phyloP scores from a whole-genome alignment of 1,284 basidiomycete genomes.

The Ceratobasidium sp. region DNA sequence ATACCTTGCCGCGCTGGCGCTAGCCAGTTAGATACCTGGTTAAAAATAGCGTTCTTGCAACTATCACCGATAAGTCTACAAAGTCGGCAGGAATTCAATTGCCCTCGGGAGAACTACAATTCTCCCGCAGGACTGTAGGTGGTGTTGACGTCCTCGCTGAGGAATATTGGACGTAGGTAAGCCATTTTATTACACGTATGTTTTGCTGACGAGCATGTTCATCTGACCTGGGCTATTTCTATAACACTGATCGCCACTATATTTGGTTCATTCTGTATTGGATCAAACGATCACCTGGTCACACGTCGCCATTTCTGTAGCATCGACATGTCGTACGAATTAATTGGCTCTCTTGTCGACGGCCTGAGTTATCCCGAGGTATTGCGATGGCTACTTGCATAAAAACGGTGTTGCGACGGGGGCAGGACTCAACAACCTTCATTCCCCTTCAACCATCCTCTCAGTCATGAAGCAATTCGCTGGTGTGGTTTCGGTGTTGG shows the following conservation, averaged over 20 bases:
- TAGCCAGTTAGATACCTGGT: neutral
- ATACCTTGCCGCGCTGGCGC: neutral
- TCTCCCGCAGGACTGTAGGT: no score
- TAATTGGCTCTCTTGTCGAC: neutral
- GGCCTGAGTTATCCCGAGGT: constrained; percentile 32
- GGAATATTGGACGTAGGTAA: no score
- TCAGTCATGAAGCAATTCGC: constrained; percentile 21
- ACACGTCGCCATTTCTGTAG: neutral
- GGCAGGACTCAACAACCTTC: neutral
- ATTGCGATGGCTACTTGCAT: neutral
- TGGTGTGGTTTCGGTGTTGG: constrained; percentile 18
- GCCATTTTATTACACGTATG: neutral
- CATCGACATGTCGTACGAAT: neutral
- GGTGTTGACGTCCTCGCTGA: no score
- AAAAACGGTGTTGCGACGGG: constrained; percentile 18
- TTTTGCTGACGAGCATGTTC: constrained; percentile 5
- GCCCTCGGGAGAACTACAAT: neutral
- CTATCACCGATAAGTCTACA: constrained; percentile 9
- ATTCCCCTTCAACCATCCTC: neutral
- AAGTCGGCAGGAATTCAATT: constrained; percentile 1
- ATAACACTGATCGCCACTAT: no score
- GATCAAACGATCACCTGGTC: constrained; percentile 10
- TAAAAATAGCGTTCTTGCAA: constrained; percentile 29
- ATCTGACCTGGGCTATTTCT: constrained; percentile 27
- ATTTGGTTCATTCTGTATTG: neutral